Conservation (phyloP, 2,329 filamentous ascomycete genomes). For the Nectriaceae sp. region DNA sequence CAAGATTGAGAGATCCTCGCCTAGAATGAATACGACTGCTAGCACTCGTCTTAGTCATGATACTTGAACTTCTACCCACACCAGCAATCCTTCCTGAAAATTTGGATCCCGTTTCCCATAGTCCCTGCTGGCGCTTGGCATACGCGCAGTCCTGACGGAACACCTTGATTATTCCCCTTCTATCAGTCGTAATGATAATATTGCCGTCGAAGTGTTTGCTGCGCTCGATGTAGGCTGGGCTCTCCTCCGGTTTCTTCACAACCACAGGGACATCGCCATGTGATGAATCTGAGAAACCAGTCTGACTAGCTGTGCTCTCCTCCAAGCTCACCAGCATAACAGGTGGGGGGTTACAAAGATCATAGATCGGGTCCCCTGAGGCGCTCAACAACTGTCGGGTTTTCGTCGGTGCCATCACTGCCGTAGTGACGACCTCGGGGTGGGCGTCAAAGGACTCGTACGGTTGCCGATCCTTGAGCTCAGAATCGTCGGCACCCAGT, state of each 20-base stretch:
- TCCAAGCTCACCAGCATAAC: constrained; percentile 77
- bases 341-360: constrained; percentile 92
- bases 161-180: constrained; percentile 86
- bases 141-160: constrained; percentile 94
- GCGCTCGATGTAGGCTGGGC: constrained; percentile 75
- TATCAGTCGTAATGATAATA: constrained; percentile 90
- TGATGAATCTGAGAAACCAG: constrained; percentile 35
- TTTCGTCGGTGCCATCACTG: constrained; percentile 78
- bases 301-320: constrained; percentile 54
- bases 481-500: constrained; percentile 48
- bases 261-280: constrained; percentile 33
- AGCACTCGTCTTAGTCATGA: constrained; percentile 54
- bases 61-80: constrained; percentile 59
- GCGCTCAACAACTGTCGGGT: constrained; percentile 76
- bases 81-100: constrained; percentile 71
- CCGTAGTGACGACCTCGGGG: constrained; percentile 84
- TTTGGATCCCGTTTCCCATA: constrained; percentile 75
- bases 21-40: constrained; percentile 51
- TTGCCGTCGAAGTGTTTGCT: constrained; percentile 78
- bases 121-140: constrained; percentile 72
- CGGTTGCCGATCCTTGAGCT: constrained; percentile 76
- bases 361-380: constrained; percentile 91
- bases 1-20: constrained; percentile 54
- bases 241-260: constrained; percentile 60
- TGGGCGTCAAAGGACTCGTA: constrained; percentile 92